Percentiles rank a stretch among this genome's conserved stretches.
Evolutionary conservation across 1,284 basidiomycete species (phyloP).

Genomic region (Boletus coffeatus): DNA sequence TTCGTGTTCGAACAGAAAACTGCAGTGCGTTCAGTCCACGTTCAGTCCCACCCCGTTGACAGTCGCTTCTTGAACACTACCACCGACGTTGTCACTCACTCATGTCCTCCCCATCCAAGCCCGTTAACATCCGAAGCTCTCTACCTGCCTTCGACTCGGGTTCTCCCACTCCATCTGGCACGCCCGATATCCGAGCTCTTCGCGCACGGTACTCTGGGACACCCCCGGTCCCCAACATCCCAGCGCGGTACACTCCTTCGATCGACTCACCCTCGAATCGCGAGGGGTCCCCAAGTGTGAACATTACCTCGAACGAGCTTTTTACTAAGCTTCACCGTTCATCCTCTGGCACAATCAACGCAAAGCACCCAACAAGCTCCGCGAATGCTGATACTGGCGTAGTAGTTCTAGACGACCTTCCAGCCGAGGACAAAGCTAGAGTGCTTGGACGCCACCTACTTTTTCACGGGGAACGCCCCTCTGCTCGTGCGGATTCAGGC

Average conservation of each 20-base stretch:
- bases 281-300: slow-evolving; percentile 12
- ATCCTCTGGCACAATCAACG: slow-evolving; percentile 29
- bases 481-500: slow-evolving; percentile 29
- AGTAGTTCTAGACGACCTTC: slow-evolving; percentile 50
- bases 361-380: slow-evolving; percentile 28
- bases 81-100: not conserved
- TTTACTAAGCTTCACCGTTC: slow-evolving; percentile 18
- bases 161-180: slow-evolving; percentile 37
- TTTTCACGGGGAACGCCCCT: slow-evolving; percentile 63
- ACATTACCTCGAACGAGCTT: slow-evolving; percentile 11
- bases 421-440: slow-evolving; percentile 79
- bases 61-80: not conserved
- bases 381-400: slow-evolving; percentile 27
- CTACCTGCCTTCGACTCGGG: slow-evolving; percentile 26
- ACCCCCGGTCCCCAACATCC: slow-evolving; percentile 62
- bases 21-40: too few species aligned
- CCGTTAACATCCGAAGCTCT: slow-evolving; percentile 50
- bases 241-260: slow-evolving; percentile 35
- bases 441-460: slow-evolving; percentile 80
- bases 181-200: slow-evolving; percentile 52
- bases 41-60: too few species aligned
- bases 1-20: too few species aligned
- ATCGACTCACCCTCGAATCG: slow-evolving; percentile 27
- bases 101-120: slow-evolving; percentile 57
- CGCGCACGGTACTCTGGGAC: slow-evolving; percentile 59